Percentiles rank a stretch among this genome's conserved stretches.
Conservation (phyloP, 495 filamentous ascomycete genomes). For the Annulohypoxylon bovei region DNA sequence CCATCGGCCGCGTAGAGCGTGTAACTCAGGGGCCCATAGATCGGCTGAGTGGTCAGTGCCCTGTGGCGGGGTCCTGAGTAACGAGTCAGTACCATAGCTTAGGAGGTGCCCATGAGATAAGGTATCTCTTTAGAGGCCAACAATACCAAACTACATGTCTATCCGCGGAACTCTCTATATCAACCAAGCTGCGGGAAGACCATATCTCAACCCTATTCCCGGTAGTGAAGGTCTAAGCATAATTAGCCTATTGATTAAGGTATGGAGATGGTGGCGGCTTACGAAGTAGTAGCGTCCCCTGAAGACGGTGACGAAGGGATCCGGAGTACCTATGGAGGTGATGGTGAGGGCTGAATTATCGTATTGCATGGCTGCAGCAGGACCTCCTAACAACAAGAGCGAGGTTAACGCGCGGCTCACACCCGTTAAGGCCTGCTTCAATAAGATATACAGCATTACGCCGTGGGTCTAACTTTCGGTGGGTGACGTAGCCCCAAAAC, state of each 20-base stretch:
- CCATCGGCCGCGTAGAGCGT: constrained; percentile 45
- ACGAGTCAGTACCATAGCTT: constrained; percentile 4
- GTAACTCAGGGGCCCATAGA: constrained; percentile 49
- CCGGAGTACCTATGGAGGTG: constrained; percentile 44
- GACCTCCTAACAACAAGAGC: constrained; percentile 28
- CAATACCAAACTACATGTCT: constrained; percentile 47
- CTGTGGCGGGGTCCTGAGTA: constrained; percentile 41
- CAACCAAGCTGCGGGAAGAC: constrained; percentile 42
- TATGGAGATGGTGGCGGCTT: neutral
- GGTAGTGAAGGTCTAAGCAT: constrained; percentile 43
- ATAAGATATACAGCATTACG: constrained; percentile 36
- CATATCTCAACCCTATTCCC: constrained; percentile 49
- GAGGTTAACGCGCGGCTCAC: constrained; percentile 36
- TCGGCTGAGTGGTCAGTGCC: constrained; percentile 47
- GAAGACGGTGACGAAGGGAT: constrained; percentile 44
- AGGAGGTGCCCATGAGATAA: neutral
- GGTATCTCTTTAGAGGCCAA: neutral
- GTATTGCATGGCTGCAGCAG: constrained; percentile 38
- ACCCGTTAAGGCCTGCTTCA: constrained; percentile 34
- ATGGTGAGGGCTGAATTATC: constrained; percentile 45
- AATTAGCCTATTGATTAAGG: constrained; percentile 7
- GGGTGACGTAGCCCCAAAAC: constrained; percentile 26
- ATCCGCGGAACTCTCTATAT: constrained; percentile 42
- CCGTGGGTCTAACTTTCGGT: constrained; percentile 2
- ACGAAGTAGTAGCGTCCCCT: constrained; percentile 44